Base-by-base conservation (phyloP, 495 filamentous ascomycete species). In the Xylaria sp. region DNA sequence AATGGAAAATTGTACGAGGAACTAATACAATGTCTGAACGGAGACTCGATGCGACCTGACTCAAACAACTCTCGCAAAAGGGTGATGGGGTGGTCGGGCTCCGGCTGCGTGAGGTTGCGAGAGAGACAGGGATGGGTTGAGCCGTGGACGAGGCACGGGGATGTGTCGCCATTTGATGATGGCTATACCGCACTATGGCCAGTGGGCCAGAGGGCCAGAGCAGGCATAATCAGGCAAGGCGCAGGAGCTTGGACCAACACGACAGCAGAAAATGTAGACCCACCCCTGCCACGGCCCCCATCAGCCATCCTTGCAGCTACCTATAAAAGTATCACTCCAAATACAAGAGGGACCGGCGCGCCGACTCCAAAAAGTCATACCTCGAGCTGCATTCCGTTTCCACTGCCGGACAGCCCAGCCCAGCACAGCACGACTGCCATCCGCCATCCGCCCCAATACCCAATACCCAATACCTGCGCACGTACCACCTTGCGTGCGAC, bases 311-410 rank as follows among this genome's bases (percentile, higher is more conserved):
- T 72, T 67, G 70, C 70, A 67, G 26, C 62, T 68, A 72, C 70
- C 70, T 72, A 72, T 72, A 72, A 72, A 72, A 72, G 70, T 72
- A 72, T 72, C 70, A 72, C 40, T 72, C 70, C 70, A 72, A 72
- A 72, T 72, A 72, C 70, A 72, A 72, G 70, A 72, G 70, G 70
- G 63, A 67, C 70, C 63, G 55, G 55, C 62, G 70, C 70, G 70
- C 70, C 70, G 70, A 72, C 63, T 72, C 70, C 63, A 61, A 72
- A 71, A 72, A 68, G 53, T 68, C 61, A 67, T 64, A 72, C 70
- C 69, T 68, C 61, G 63, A 68, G 63, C 70, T 72, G 70, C 70
- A 72, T 72, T 71, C 53, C 70, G 70, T 68, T 72, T 65, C 70
- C 70, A 72, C 70, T 72, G 63, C 70, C 70, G 52, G 52, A 41